These are phyloP conservation scores for Mycena venus DNA, from an alignment of 768 basidiomycete species.

Conservation along the genomic window DNA sequence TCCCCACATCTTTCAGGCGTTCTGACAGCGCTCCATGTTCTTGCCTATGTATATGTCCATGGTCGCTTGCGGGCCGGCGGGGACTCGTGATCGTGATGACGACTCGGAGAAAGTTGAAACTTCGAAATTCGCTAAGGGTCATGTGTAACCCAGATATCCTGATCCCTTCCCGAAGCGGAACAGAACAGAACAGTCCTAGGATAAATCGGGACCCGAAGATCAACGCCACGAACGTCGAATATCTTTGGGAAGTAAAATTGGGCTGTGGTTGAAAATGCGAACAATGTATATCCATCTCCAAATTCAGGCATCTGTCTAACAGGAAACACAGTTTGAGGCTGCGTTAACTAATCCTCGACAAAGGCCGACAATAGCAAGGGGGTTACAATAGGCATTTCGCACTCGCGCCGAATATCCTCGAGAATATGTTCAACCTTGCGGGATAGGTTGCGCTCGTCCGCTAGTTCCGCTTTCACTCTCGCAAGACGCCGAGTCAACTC, in stretches of 20 bases:
- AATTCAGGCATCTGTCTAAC: no score
- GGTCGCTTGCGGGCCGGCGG: constrained; percentile 14
- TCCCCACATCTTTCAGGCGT: constrained; percentile 16
- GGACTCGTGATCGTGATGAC: constrained; percentile 18
- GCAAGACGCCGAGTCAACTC: constrained; percentile 4
- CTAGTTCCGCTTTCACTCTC: neutral
- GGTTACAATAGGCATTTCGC: constrained; percentile 9
- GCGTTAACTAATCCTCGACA: neutral
- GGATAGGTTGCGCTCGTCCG: neutral
- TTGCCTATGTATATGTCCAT: constrained; percentile 12
- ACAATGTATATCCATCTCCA: no score
- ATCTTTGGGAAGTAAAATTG: no score
- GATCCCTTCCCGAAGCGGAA: neutral
- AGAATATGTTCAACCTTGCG: neutral
- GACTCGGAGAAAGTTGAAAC: neutral
- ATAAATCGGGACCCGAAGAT: no score
- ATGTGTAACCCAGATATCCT: neutral
- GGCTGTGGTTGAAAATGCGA: no score
- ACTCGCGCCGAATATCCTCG: constrained; percentile 20
- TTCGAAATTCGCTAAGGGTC: neutral
- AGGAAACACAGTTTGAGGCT: neutral
- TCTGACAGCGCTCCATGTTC: neutral
- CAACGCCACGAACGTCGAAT: no score
- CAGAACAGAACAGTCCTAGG: neutral
- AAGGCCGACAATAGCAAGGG: constrained; percentile 1